A percentile compares a stretch with the other conserved stretches of the same genome.
phyloP scores from a whole-genome alignment of 371 early-diverging fungal genomes.

The Rhizopus stolonifer region DNA sequence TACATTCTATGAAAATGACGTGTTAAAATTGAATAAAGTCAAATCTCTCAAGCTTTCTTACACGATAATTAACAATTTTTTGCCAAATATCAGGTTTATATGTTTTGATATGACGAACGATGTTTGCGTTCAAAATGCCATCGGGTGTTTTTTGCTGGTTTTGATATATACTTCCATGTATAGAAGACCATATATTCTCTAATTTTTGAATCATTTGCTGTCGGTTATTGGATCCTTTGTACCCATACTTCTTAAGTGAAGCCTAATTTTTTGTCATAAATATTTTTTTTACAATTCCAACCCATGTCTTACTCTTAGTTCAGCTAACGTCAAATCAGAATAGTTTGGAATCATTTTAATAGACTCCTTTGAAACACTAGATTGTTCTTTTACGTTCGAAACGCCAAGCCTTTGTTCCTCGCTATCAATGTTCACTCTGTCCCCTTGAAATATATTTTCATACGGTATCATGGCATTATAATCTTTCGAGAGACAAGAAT shows the following conservation, averaged over 20 bases:
- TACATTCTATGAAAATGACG: background rate
- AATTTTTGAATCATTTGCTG: conserved; percentile 8
- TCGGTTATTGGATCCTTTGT: conserved; percentile 2
- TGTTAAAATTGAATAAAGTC: background rate
- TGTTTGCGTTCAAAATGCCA: background rate
- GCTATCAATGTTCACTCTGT: too few relatives aligned
- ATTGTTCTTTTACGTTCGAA: background rate
- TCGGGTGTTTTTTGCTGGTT: background rate
- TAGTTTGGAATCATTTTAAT: background rate
- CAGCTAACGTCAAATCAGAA: background rate
- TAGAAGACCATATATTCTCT: background rate
- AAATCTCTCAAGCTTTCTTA: background rate
- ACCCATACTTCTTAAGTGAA: conserved; percentile 7
- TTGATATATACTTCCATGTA: background rate
- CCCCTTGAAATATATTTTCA: background rate
- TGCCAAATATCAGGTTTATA: background rate
- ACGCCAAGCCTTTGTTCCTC: background rate
- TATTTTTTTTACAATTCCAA: background rate
- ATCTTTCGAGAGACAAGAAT: background rate
- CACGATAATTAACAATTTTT: conserved; percentile 3
- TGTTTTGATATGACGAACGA: conserved; percentile 3
- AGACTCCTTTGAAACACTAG: background rate
- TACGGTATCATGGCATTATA: background rate
- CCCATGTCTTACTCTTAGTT: background rate
- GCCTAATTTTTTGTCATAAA: background rate